phyloP scores from a whole-genome alignment of 2,329 filamentous ascomycete species.

The Calcarisporium arbuscula region DNA sequence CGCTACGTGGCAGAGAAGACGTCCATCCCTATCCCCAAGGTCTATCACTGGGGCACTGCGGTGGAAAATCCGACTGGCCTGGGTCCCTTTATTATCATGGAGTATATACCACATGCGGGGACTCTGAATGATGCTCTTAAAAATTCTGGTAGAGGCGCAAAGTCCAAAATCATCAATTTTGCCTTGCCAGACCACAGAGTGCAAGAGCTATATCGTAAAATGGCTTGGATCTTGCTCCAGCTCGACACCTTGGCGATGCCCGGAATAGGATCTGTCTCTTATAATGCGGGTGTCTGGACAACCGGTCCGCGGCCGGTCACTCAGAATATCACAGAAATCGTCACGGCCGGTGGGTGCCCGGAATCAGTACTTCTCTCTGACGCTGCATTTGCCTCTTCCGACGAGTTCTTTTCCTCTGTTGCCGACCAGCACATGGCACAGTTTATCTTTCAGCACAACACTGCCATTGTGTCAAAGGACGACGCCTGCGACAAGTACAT shows the following conservation, averaged over 20 bases:
- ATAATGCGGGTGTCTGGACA: conserved; percentile 20
- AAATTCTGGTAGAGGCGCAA: conserved; percentile 17
- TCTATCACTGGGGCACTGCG: conserved; percentile 23
- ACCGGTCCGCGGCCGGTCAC: conserved; percentile 25
- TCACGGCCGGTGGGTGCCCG: conserved; percentile 14
- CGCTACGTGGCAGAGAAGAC: conserved; percentile 24
- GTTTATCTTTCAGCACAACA: conserved; percentile 30
- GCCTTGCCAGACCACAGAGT: conserved; percentile 21
- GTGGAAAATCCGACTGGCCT: conserved; percentile 25
- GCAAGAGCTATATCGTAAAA: conserved; percentile 28
- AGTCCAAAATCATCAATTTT: conserved; percentile 21
- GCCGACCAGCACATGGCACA: conserved; percentile 31
- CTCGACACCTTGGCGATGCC: conserved; percentile 26
- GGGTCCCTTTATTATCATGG: conserved; percentile 32
- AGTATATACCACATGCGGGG: conserved; percentile 23
- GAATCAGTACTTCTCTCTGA: conserved; percentile 14
- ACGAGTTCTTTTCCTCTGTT: conserved; percentile 26
- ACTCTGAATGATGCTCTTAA: conserved; percentile 22
- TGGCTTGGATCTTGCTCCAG: conserved; percentile 36
- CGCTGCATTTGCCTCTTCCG: conserved; percentile 20
- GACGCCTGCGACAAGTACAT: conserved; percentile 25
- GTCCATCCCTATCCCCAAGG: conserved; percentile 25
- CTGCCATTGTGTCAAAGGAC: conserved; percentile 23
- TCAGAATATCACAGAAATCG: conserved; percentile 28
- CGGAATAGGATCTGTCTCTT: conserved; percentile 29